phyloP scores from a whole-genome alignment of 306 rosid genomes.

The Astragalus glycyphyllos region DNA sequence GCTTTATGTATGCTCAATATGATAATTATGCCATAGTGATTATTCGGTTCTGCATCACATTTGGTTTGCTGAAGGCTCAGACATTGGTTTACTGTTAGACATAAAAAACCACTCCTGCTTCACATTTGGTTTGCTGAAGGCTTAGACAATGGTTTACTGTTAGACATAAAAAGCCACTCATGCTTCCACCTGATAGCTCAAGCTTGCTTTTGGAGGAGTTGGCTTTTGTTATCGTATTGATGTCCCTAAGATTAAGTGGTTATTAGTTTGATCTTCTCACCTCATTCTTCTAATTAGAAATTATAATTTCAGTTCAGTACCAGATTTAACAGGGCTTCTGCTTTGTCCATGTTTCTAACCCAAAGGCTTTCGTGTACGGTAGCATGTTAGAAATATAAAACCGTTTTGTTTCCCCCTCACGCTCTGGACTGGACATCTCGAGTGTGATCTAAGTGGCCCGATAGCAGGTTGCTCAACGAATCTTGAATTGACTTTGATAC shows the following conservation, averaged over 20 bases:
- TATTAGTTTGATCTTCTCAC: neutral
- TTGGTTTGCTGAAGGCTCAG: no score
- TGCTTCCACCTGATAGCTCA: neutral
- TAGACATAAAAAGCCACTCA: neutral
- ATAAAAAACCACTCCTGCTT: no score
- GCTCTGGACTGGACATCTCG: no score
- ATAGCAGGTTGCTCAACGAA: no score
- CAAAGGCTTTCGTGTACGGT: neutral
- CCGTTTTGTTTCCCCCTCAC: neutral
- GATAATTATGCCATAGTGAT: neutral
- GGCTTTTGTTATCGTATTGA: neutral
- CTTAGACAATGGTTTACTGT: neutral
- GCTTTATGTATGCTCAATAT: constrained; percentile 1
- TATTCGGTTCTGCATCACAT: no score
- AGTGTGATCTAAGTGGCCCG: no score
- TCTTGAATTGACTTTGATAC: no score
- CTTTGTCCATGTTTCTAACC: neutral
- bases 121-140: neutral
- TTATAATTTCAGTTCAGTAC: constrained; percentile 13
- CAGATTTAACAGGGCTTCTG: neutral
- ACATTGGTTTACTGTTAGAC: no score
- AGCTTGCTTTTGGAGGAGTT: neutral
- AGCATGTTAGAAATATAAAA: neutral
- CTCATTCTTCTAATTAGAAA: neutral
- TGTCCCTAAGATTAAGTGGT: neutral